Base-by-base conservation (phyloP, 2,329 filamentous ascomycete genomes). In the Chrysoporthe cubensis region DNA sequence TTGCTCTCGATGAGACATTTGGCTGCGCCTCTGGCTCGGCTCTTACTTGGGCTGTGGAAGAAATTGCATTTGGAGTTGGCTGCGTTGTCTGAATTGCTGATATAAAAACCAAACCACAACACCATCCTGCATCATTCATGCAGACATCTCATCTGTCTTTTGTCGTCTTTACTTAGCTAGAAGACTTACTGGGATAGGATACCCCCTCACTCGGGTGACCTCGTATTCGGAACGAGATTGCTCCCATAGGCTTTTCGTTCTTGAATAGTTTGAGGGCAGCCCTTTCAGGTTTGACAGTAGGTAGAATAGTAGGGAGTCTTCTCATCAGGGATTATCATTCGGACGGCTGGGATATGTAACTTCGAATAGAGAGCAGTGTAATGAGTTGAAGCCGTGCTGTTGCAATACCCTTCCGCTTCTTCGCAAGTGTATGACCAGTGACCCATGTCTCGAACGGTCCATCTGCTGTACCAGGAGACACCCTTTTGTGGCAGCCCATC, bases 181-280 rank as follows among this genome's bases (percentile, higher is more conserved):
- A 57, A 57, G 54, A 57, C 54, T 57, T 57, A 57, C 34, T 34
- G 40, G 54, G 54, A 57, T 57, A 57, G 54, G 54, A 57, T 57
- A 57, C 54, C 54, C 54, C 54, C 54, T 7, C 32, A 57, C 18
- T 11, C 18, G 54, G 54, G 54, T 5, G 13, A 40, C 54, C 32
- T 57, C 54, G 16, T 57, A 4, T 57, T 57, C 54, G 40, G 32
- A 32, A 57, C 32, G 16, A 40, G 32, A 40, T 37, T 37, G 34
- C 16, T n/a, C 3, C 7, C 4, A 13, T 40, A 57, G 16, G 34
- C 34, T 26, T 8, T 37, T 57, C 32, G 9, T 57, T 40, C 54
- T 40, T n/a, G 54, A 57, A 57, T 57, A 37, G 34, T 18, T 32
- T 40, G 7, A 26, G 54, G 16, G 16, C 32, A 8, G 32, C 16